These are phyloP conservation scores for Paracoccidioides lutzii DNA, from an alignment of 2,329 filamentous ascomycete genomes.

Conservation along the genomic window DNA sequence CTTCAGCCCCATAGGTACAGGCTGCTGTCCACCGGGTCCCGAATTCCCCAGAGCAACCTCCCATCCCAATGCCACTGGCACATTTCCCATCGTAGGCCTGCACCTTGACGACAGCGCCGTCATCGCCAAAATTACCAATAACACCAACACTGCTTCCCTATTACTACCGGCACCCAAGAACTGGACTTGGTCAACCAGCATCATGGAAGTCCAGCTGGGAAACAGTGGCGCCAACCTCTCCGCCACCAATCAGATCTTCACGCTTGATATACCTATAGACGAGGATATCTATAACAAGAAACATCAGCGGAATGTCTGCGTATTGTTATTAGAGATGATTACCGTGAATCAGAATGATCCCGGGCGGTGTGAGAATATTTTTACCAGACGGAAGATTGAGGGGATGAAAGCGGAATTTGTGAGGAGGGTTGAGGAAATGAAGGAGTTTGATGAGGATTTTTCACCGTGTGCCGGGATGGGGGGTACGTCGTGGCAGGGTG, in stretches of 20 bases:
- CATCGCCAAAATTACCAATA: background rate
- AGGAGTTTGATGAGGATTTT: background rate
- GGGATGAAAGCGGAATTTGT: background rate
- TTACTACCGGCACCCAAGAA: background rate
- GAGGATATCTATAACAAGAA: background rate
- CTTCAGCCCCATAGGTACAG: background rate
- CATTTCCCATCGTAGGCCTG: background rate
- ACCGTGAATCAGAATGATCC: background rate
- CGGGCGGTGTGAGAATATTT: conserved; percentile 1
- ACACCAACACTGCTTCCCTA: background rate
- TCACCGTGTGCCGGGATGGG: conserved; percentile 4
- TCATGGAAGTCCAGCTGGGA: background rate
- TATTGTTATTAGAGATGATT: conserved; percentile 1
- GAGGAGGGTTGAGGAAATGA: background rate
- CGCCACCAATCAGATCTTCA: conserved; percentile 2
- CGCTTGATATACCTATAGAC: conserved; percentile 1
- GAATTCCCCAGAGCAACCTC: background rate
- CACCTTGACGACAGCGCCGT: background rate
- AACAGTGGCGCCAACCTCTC: background rate
- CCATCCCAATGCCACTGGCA: background rate
- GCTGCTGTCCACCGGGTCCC: background rate
- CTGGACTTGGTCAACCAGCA: background rate
- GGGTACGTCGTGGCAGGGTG: background rate
- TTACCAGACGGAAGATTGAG: background rate
- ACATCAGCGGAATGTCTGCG: conserved; percentile 4